phyloP scores from a whole-genome alignment of 306 rosid species.

The Cucumis sativus region DNA sequence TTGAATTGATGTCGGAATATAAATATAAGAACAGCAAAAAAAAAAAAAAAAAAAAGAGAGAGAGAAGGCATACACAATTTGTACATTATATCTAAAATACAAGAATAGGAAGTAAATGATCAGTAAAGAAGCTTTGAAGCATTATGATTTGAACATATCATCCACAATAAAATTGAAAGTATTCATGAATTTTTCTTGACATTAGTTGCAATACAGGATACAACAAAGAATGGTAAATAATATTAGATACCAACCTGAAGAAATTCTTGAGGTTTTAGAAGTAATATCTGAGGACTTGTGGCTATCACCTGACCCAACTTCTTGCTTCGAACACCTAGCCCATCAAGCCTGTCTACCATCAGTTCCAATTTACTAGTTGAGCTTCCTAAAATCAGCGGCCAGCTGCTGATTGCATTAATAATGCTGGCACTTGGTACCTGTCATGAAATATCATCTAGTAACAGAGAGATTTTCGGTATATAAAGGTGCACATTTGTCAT shows the following conservation, averaged over 20 bases:
- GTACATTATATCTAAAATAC: not conserved
- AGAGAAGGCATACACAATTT: not conserved
- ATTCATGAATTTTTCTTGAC: not conserved
- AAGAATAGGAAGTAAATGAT: not conserved
- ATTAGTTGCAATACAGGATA: not conserved
- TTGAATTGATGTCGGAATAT: not conserved
- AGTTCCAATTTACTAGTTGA: slow-evolving; percentile 54
- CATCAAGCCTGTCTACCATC: slow-evolving; percentile 48
- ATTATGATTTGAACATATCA: not conserved
- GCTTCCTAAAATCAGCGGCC: slow-evolving; percentile 77
- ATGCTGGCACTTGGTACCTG: slow-evolving; percentile 48
- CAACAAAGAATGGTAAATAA: not conserved
- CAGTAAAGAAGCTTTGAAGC: not conserved
- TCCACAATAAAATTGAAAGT: not conserved
- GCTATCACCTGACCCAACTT: slow-evolving; percentile 51
- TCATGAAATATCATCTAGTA: slow-evolving; percentile 12
- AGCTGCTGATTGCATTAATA: slow-evolving; percentile 52
- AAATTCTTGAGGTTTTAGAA: slow-evolving; percentile 51
- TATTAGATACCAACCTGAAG: slow-evolving; percentile 39
- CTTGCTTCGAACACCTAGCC: slow-evolving; percentile 52
- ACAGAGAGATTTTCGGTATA: not conserved
- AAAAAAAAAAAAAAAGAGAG: not conserved
- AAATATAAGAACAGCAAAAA: not conserved
- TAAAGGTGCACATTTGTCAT: not conserved
- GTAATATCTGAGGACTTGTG: slow-evolving; percentile 68